Base-by-base conservation (phyloP, 495 filamentous ascomycete genomes). In the Clohesyomyces aquaticus region DNA sequence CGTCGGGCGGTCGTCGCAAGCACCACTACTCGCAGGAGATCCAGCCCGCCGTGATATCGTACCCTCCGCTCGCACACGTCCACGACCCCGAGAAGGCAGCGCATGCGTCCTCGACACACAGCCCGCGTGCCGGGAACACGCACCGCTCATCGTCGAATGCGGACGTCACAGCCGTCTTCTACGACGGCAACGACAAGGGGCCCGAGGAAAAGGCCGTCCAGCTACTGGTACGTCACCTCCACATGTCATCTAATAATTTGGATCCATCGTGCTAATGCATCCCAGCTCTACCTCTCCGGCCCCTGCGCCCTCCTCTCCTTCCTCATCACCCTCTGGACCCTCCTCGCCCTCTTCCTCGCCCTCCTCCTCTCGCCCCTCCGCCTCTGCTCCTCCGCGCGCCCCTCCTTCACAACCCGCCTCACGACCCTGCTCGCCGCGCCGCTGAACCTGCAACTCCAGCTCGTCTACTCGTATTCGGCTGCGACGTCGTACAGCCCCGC, bases 401-500 rank as follows among this genome's bases (percentile, higher is more conserved):
- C 69, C 1, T 49, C 66, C 0, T 69, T 76, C 42, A 51, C 55
- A 14, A 47, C 73, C 35, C 74, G 75, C 59, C 41, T 76, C 22
- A 63, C 62, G 21, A 63, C 62, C 16, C 68, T 74, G 38, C 74
- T 77, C 43, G 72, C 66, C 14, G 72, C 74, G 3, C 61, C 73
- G 10, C 65, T 76, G 10, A 72, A 73, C 42, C 67, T 74, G 1
- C 75, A 77, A 64, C 67, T 77, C 12, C 69, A 71, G 26, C 59
- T 72, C 59, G 74, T 77, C 46, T 73, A 74, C 72, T 76, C 74
- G 21, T 53, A 63, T 12, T 45, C 72, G 1, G 29, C 65, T 11
- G 53, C 72, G 11, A 66, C 61, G 10, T 57, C 59, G 10, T 76
- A 76, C 68, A 70, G 73, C 60, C 48, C 67, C 2, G 61, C 74